A percentile compares a stretch with the other conserved stretches of the same genome.
Conservation (phyloP, 1,139 yeast species). For the Meyerozyma athensensis region DNA sequence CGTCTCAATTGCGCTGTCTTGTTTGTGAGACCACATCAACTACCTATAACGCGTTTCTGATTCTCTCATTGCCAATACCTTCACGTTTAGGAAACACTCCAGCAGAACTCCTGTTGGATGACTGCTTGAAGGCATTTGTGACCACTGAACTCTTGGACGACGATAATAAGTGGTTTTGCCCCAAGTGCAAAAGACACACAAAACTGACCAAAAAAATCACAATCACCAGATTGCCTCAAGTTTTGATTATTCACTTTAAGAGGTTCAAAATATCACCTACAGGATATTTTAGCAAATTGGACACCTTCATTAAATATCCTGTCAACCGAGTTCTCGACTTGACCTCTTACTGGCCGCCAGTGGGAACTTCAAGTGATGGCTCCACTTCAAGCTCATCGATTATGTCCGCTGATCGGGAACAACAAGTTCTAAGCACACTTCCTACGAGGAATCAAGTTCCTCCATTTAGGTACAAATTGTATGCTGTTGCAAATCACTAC, state of each 20-base stretch:
- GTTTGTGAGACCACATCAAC: conserved; percentile 79
- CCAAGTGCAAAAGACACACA: conserved; percentile 65
- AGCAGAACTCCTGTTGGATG: conserved; percentile 41
- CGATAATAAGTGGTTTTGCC: conserved; percentile 87
- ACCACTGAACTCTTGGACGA: conserved; percentile 67
- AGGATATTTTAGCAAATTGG: conserved; percentile 52
- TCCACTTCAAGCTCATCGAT: conserved; percentile 9
- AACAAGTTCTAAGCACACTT: conserved; percentile 41
- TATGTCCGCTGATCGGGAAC: conserved; percentile 38
- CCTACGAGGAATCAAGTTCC: conserved; percentile 74
- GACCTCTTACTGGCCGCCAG: conserved; percentile 74
- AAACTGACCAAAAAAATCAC: conserved; percentile 64
- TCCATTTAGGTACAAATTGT: conserved; percentile 74
- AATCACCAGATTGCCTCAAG: conserved; percentile 68
- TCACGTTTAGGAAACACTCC: conserved; percentile 20
- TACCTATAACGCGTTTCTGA: conserved; percentile 78
- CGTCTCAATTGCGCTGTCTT: conserved; percentile 72
- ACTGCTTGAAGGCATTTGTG: conserved; percentile 69
- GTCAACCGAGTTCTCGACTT: conserved; percentile 53
- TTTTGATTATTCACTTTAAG: conserved; percentile 72
- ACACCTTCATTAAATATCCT: conserved; percentile 60
- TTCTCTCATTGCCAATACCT: conserved; percentile 72
- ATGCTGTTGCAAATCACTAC: conserved; percentile 84
- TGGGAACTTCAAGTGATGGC: conserved; percentile 27
- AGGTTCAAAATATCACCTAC: conserved; percentile 56